Conservation (phyloP, 768 basidiomycete genomes). For the Clitopilus hobsonii region DNA sequence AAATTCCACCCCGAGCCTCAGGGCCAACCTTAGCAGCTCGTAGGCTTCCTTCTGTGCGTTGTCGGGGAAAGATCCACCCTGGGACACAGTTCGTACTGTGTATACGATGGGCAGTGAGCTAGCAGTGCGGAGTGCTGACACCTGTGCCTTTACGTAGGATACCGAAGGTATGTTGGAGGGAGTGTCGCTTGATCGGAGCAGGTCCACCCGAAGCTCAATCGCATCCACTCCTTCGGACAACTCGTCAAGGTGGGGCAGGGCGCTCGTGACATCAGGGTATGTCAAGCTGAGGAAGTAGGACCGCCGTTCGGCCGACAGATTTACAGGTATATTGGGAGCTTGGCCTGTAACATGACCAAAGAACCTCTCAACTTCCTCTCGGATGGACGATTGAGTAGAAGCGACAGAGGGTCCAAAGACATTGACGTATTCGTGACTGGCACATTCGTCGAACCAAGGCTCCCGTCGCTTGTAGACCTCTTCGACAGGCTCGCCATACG, state of each 20-base stretch:
- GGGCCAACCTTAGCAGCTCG: constrained; percentile 70
- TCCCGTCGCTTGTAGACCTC: constrained; percentile 80
- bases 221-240: constrained; percentile 85
- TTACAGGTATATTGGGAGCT: constrained; percentile 57
- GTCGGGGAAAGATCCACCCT: constrained; percentile 92
- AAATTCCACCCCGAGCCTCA: constrained; percentile 87
- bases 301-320: constrained; percentile 48
- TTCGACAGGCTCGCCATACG: constrained; percentile 82
- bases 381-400: constrained; percentile 29
- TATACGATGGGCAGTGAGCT: constrained; percentile 87
- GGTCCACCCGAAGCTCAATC: constrained; percentile 90
- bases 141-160: constrained; percentile 74
- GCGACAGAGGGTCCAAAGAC: constrained; percentile 34
- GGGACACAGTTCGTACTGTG: constrained; percentile 82
- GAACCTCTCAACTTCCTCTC: constrained; percentile 73
- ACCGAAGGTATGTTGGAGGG: constrained; percentile 57
- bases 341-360: constrained; percentile 84
- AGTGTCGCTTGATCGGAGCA: constrained; percentile 56
- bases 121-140: constrained; percentile 70
- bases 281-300: constrained; percentile 93
- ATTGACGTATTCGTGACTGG: constrained; percentile 82
- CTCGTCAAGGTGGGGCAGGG: constrained; percentile 63
- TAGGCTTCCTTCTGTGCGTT: constrained; percentile 64
- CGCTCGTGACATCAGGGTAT: constrained; percentile 79
- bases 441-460: constrained; percentile 84